Percentiles rank a stretch among this genome's conserved stretches.
phyloP scores from a whole-genome alignment of 805 yeast genomes.

The Kodamaea nitidulidarum region DNA sequence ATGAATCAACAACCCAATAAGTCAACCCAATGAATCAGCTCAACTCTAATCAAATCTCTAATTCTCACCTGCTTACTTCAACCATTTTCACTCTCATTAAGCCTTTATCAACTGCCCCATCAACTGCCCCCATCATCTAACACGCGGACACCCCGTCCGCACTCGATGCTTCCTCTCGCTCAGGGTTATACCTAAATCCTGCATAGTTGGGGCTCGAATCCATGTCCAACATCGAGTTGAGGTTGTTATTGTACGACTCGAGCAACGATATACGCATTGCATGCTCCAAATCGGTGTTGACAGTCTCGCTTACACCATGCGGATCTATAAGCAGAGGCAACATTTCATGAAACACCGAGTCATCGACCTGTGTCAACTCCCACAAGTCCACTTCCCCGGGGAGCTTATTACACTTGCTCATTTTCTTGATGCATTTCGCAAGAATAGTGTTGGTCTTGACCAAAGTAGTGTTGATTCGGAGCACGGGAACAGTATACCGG shows the following conservation, averaged over 20 bases:
- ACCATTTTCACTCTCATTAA: too few species aligned
- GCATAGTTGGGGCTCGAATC: slow-evolving; percentile 3
- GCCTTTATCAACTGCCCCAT: too few species aligned
- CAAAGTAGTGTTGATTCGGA: slow-evolving; percentile 20
- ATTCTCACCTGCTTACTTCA: too few species aligned
- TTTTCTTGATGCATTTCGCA: slow-evolving; percentile 16
- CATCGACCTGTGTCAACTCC: slow-evolving; percentile 22
- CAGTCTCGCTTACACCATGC: slow-evolving; percentile 1
- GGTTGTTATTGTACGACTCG: slow-evolving; percentile 7
- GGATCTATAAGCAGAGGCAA: slow-evolving; percentile 18
- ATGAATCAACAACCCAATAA: too few species aligned
- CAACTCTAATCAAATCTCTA: too few species aligned
- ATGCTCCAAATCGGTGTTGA: slow-evolving; percentile 3
- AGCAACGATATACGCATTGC: slow-evolving; percentile 1
- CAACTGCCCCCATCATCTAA: too few species aligned
- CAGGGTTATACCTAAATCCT: slow-evolving; percentile 8
- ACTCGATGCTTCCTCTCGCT: not conserved
- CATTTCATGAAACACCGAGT: slow-evolving; percentile 16
- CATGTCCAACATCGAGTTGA: slow-evolving; percentile 2
- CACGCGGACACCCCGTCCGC: not conserved
- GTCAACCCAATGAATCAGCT: too few species aligned
- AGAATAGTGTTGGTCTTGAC: slow-evolving; percentile 17
- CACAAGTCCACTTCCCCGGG: slow-evolving; percentile 19
- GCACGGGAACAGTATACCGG: slow-evolving; percentile 19
- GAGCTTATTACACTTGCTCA: slow-evolving; percentile 16